Conservation (phyloP, 1,284 basidiomycete genomes). For the Cryptococcus sp. region DNA sequence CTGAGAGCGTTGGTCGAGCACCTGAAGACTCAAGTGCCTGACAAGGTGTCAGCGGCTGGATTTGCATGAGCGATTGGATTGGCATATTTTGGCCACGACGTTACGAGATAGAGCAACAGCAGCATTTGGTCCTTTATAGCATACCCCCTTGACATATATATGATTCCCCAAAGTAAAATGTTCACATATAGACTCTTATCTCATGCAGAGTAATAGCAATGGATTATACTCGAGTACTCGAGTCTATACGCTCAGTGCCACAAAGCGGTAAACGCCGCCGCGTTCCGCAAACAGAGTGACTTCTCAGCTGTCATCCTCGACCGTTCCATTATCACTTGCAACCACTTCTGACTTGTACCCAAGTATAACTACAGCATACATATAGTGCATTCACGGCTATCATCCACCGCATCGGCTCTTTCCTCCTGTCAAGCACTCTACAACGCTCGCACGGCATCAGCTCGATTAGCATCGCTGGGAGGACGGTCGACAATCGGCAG, state of each 20-base stretch:
- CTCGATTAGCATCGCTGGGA: background rate
- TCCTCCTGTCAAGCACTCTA: background rate
- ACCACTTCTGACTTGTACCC: background rate
- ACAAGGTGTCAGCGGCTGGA: constrained; percentile 51
- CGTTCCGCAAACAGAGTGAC: background rate
- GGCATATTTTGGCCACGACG: background rate
- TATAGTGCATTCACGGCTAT: background rate
- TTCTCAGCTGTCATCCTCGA: background rate
- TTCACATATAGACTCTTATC: too few species aligned
- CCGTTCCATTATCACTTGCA: background rate
- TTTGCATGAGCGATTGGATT: constrained; percentile 25
- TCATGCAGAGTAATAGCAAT: too few species aligned
- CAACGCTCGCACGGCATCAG: background rate
- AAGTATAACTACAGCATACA: background rate
- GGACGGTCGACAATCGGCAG: background rate
- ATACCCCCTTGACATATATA: too few species aligned
- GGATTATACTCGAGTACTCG: too few species aligned
- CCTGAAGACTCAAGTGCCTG: constrained; percentile 59
- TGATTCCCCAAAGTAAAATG: too few species aligned
- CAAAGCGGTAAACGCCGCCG: constrained; percentile 20
- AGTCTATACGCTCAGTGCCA: constrained; percentile 3
- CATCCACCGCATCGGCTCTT: background rate
- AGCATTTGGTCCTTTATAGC: background rate
- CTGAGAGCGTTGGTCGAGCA: constrained; percentile 73
- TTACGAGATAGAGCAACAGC: background rate